These are phyloP conservation scores for Eimeria necatrix DNA, from an alignment of 169 alveolate species.

Conservation along the genomic window DNA sequence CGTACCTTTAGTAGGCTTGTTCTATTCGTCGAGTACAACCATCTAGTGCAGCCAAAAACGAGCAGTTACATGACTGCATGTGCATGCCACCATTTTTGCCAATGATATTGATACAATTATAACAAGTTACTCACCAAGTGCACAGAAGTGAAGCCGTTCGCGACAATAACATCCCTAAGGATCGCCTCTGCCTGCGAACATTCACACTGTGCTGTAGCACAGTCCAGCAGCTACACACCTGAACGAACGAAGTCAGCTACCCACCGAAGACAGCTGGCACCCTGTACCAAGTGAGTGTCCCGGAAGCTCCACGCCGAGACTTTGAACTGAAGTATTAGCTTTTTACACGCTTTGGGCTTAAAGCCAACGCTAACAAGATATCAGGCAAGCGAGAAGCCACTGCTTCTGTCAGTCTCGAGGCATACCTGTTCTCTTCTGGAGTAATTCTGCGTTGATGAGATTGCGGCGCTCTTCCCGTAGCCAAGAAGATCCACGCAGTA, in stretches of 20 bases:
- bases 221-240: background rate
- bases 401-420: too few relatives aligned
- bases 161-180: constrained; percentile 59
- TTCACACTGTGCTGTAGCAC: background rate
- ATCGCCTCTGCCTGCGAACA: constrained; percentile 70
- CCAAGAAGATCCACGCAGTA: constrained; percentile 75
- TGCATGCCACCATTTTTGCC: too few relatives aligned
- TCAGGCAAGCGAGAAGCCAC: too few relatives aligned
- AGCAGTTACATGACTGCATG: too few relatives aligned
- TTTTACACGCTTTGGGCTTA: too few relatives aligned
- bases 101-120: too few relatives aligned
- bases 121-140: constrained; percentile 61
- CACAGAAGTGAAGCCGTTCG: constrained; percentile 61
- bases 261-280: background rate
- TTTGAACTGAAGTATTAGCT: too few relatives aligned
- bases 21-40: too few relatives aligned
- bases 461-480: constrained; percentile 56
- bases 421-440: constrained; percentile 75
- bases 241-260: background rate
- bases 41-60: too few relatives aligned
- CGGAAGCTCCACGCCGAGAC: too few relatives aligned
- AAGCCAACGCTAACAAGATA: too few relatives aligned
- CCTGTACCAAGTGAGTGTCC: background rate
- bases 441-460: constrained; percentile 67
- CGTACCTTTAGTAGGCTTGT: too few relatives aligned